A percentile compares a stretch with the other conserved stretches of the same genome.
phyloP scores from a whole-genome alignment of 2,329 filamentous ascomycete species.

The Calonectria honghensis region DNA sequence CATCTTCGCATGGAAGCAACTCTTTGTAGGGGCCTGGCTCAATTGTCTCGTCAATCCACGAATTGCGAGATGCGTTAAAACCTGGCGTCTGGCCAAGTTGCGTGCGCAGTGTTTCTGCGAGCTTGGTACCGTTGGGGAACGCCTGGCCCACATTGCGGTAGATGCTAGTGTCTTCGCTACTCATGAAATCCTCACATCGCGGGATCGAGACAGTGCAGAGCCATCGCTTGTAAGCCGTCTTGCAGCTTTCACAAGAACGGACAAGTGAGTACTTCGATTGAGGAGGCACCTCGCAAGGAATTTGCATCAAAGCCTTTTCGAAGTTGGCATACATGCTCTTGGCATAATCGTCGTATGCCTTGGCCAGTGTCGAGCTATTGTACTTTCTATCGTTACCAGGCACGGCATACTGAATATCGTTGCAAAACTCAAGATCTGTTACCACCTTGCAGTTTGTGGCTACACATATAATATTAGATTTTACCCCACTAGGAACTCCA shows the following conservation, averaged over 20 bases:
- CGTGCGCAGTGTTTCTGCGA: constrained; percentile 62
- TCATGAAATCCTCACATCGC: constrained; percentile 89
- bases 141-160: constrained; percentile 81
- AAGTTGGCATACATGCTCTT: constrained; percentile 83
- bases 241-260: constrained; percentile 85
- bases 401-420: constrained; percentile 91
- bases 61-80: constrained; percentile 77
- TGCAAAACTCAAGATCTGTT: constrained; percentile 91
- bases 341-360: constrained; percentile 87
- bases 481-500: not conserved
- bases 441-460: constrained; percentile 90
- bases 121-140: constrained; percentile 81
- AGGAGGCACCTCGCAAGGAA: constrained; percentile 86
- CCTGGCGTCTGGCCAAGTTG: constrained; percentile 49
- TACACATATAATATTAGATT: constrained; percentile 54
- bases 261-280: constrained; percentile 89
- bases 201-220: constrained; percentile 95
- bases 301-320: constrained; percentile 85
- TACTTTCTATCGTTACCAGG: constrained; percentile 83
- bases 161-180: constrained; percentile 65
- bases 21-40: constrained; percentile 95
- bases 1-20: constrained; percentile 88
- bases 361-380: constrained; percentile 77
- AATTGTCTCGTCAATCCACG: constrained; percentile 82
- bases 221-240: constrained; percentile 91